Evolutionary conservation across 192 early-diverging fungal genomes (phyloP).

Genomic region (Rhizoclosmatium sp.): DNA sequence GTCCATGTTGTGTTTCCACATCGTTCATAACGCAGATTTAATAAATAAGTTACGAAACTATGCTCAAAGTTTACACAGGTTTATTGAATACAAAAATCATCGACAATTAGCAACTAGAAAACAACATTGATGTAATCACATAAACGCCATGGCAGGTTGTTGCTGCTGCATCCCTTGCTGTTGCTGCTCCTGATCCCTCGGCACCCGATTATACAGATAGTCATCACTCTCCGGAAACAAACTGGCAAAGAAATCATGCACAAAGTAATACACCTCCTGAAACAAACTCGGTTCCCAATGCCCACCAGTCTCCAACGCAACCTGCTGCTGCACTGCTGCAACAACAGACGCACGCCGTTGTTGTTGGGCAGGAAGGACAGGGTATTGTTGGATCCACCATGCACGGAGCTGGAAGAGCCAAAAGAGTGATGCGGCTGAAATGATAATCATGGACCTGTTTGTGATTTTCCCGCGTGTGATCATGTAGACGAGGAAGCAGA

Average conservation of each 20-base stretch:
- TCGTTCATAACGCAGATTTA: background rate
- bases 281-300: background rate
- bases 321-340: background rate
- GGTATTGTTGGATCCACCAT: slow-evolving; percentile 1
- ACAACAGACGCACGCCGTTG: background rate
- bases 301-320: background rate
- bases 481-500: slow-evolving; percentile 8
- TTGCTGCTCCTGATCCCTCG: background rate
- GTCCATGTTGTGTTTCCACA: slow-evolving; percentile 6
- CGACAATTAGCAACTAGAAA: too few species aligned
- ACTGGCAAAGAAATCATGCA: slow-evolving; percentile 29
- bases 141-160: background rate
- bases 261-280: slow-evolving; percentile 26
- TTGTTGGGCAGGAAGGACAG: background rate
- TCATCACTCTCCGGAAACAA: slow-evolving; percentile 16
- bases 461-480: slow-evolving; percentile 12
- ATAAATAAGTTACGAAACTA: too few species aligned
- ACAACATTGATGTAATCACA: background rate
- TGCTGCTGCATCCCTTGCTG: background rate
- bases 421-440: background rate
- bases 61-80: too few species aligned
- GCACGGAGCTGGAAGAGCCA: background rate
- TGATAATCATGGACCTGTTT: background rate
- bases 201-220: slow-evolving; percentile 12
- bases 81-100: too few species aligned